Evolutionary conservation across 2,329 filamentous ascomycete species (phyloP).

Genomic region (Xylariaceae sp.): DNA sequence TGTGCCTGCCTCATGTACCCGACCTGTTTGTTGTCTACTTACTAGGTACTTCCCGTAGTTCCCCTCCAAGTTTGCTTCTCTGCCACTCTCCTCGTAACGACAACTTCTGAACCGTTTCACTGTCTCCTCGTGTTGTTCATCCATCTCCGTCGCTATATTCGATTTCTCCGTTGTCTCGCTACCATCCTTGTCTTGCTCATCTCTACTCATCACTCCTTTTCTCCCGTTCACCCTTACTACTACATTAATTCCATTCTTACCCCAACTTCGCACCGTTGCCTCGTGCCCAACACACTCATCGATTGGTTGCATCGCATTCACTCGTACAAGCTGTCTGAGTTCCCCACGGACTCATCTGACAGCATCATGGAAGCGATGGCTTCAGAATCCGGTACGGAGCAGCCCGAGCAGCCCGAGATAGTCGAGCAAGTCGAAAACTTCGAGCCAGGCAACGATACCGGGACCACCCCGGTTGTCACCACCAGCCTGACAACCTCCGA

Average conservation of each 20-base stretch:
- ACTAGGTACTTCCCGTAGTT: background rate
- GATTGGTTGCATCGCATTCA: background rate
- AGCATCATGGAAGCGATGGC: conserved; percentile 7
- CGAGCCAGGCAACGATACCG: background rate
- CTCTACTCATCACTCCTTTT: no score
- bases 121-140: no score
- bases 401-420: conserved; percentile 3
- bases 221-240: no score
- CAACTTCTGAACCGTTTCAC: no score
- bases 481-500: no score
- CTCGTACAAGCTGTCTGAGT: conserved; percentile 9
- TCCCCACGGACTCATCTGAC: conserved; percentile 1
- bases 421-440: background rate
- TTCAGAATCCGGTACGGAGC: background rate
- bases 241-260: no score
- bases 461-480: no score
- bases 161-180: no score
- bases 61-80: background rate
- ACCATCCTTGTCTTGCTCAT: no score
- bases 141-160: no score
- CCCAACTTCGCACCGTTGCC: background rate
- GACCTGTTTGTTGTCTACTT: background rate
- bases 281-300: background rate
- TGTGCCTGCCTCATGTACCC: background rate
- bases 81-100: background rate